Evolutionary conservation across 495 filamentous ascomycete species (phyloP).

Genomic region (Aspergillus nanangensis): DNA sequence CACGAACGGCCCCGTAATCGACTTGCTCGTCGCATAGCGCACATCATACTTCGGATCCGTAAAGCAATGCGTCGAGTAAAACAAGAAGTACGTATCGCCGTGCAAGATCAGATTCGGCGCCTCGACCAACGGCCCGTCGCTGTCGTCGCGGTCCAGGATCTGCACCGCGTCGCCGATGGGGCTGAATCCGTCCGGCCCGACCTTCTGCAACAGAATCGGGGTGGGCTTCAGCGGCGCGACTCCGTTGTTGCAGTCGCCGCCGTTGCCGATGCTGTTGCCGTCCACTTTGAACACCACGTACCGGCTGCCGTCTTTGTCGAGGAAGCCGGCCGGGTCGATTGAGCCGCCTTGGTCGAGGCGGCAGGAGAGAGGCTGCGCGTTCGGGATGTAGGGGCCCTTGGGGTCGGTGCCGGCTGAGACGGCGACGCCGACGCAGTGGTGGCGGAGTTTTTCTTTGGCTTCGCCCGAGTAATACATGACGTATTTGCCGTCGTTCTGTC

Average conservation of each 20-base stretch:
- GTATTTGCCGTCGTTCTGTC: conserved; percentile 44
- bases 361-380: conserved; percentile 44
- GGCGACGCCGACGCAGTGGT: conserved; percentile 55
- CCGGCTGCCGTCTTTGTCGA: conserved; percentile 42
- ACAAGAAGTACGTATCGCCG: conserved; percentile 49
- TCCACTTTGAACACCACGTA: conserved; percentile 61
- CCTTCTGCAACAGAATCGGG: conserved; percentile 56
- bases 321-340: conserved; percentile 53
- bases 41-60: conserved; percentile 48
- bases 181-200: conserved; percentile 46
- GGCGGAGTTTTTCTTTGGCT: conserved; percentile 24
- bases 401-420: conserved; percentile 28
- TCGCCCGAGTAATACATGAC: conserved; percentile 57
- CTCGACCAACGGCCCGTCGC: conserved; percentile 58
- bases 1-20: conserved; percentile 44
- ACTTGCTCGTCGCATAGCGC: conserved; percentile 45
- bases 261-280: conserved; percentile 54
- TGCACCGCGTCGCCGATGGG: conserved; percentile 42
- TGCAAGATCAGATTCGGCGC: conserved; percentile 50
- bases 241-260: conserved; percentile 54
- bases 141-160: conserved; percentile 49
- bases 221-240: conserved; percentile 43
- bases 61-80: conserved; percentile 58
- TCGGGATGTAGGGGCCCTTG: conserved; percentile 47
- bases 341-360: conserved; percentile 47